A percentile compares a stretch with the other conserved stretches of the same genome.
phyloP scores from a whole-genome alignment of 2,329 filamentous ascomycete species.

The Calonectria montana region DNA sequence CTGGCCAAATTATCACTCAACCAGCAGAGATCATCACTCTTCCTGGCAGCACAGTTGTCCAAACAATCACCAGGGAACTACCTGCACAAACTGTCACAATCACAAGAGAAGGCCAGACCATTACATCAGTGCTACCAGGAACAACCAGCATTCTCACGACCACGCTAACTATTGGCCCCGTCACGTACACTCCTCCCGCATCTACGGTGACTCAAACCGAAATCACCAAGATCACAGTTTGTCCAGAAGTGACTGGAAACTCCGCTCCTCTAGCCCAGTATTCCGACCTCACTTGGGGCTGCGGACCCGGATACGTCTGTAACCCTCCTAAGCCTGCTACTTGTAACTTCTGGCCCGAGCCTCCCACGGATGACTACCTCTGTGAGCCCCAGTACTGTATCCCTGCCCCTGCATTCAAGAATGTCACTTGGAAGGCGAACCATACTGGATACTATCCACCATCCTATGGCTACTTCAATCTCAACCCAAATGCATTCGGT shows the following conservation, averaged over 20 bases:
- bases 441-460: constrained; percentile 64
- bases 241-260: constrained; percentile 57
- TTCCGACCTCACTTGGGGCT: constrained; percentile 64
- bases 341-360: constrained; percentile 63
- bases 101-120: constrained; percentile 44
- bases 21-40: constrained; percentile 36
- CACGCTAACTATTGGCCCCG: constrained; percentile 41
- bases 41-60: constrained; percentile 45
- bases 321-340: constrained; percentile 59
- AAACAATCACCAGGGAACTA: constrained; percentile 45
- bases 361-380: constrained; percentile 58
- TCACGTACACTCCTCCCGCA: constrained; percentile 44
- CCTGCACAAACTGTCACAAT: constrained; percentile 46
- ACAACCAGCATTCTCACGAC: constrained; percentile 46
- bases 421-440: constrained; percentile 56
- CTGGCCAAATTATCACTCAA: constrained; percentile 28
- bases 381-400: constrained; percentile 61
- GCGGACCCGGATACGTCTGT: constrained; percentile 64
- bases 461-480: constrained; percentile 68
- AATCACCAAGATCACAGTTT: constrained; percentile 51
- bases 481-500: constrained; percentile 71
- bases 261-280: constrained; percentile 45
- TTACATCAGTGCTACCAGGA: constrained; percentile 44
- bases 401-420: constrained; percentile 50
- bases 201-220: constrained; percentile 43